These are phyloP conservation scores for Schizophyllum amplum DNA, from an alignment of 1,284 basidiomycete species.

Conservation along the genomic window DNA sequence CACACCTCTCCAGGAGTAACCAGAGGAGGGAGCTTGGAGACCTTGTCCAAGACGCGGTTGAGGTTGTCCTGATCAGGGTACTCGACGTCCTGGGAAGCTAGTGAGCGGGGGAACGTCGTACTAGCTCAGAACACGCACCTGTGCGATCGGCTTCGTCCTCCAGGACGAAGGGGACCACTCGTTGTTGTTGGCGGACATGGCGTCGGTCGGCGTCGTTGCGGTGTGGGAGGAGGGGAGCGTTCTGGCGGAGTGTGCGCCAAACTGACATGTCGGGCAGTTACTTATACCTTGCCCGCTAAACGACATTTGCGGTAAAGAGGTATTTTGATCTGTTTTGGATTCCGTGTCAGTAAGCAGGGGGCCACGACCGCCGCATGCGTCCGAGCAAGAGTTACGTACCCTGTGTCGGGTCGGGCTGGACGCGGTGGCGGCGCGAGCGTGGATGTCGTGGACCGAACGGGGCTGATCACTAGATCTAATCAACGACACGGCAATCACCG, in stretches of 20 bases:
- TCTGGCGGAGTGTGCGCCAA: neutral
- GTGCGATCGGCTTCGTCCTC: slow-evolving; percentile 62
- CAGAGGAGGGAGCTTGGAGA: slow-evolving; percentile 73
- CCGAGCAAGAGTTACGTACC: neutral
- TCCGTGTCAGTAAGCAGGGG: neutral
- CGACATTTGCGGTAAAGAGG: neutral
- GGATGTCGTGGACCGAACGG: neutral
- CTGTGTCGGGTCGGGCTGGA: neutral
- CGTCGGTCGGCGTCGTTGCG: neutral
- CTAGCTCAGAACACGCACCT: slow-evolving; percentile 29
- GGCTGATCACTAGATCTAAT: neutral
- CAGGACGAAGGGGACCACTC: slow-evolving; percentile 46
- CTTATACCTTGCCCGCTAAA: neutral
- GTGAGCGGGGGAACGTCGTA: neutral
- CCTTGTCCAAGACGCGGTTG: slow-evolving; percentile 67
- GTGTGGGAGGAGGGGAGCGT: neutral
- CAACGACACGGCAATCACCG: neutral
- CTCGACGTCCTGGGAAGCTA: slow-evolving; percentile 34
- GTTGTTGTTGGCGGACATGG: slow-evolving; percentile 11
- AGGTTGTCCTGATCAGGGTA: slow-evolving; percentile 46
- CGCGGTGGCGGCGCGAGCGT: neutral
- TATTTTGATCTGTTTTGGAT: neutral
- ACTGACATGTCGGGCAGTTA: neutral
- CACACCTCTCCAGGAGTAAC: slow-evolving; percentile 84
- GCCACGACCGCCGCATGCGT: neutral